A percentile compares a stretch with the other conserved stretches of the same genome.
These are phyloP conservation scores for Hylodesmum podocarpum DNA, from an alignment of 306 rosid species.

Conservation along the genomic window DNA sequence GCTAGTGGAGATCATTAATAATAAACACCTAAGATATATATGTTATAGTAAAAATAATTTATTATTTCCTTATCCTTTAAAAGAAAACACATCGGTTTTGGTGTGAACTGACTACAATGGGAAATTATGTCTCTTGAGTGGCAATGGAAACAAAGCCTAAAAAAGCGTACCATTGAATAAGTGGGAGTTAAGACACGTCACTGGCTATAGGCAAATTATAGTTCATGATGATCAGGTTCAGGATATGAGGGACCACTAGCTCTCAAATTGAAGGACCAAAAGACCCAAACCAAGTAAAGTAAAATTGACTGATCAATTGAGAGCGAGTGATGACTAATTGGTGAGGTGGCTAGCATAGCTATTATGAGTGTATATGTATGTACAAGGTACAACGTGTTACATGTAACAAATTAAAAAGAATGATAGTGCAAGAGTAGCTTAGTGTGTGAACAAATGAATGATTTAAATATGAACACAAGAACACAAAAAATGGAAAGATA, in stretches of 20 bases:
- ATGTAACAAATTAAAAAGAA: neutral
- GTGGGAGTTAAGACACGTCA: slow-evolving; percentile 45
- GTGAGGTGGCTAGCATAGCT: slow-evolving; percentile 17
- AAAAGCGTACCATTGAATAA: slow-evolving; percentile 24
- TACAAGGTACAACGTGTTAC: slow-evolving; percentile 29
- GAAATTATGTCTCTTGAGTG: slow-evolving; percentile 31
- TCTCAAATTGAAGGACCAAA: slow-evolving; percentile 37
- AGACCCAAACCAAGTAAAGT: slow-evolving; percentile 35
- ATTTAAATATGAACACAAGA: neutral
- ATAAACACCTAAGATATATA: neutral
- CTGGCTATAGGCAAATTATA: slow-evolving; percentile 5
- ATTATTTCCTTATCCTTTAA: neutral
- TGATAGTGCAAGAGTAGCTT: neutral
- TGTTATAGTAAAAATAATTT: neutral
- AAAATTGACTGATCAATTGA: slow-evolving; percentile 19
- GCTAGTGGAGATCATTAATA: neutral
- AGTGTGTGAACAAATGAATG: neutral
- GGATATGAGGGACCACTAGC: slow-evolving; percentile 41
- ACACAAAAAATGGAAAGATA: neutral
- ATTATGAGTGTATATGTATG: neutral
- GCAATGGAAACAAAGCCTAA: neutral
- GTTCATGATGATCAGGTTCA: slow-evolving; percentile 32
- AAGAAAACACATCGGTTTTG: neutral
- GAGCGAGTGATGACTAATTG: neutral
- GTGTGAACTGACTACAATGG: slow-evolving; percentile 17